Evolutionary conservation across 257 asterid genomes (phyloP), one percentile per base, ranked within the genome.

Genomic region (Nicotiana knightiana): DNA sequence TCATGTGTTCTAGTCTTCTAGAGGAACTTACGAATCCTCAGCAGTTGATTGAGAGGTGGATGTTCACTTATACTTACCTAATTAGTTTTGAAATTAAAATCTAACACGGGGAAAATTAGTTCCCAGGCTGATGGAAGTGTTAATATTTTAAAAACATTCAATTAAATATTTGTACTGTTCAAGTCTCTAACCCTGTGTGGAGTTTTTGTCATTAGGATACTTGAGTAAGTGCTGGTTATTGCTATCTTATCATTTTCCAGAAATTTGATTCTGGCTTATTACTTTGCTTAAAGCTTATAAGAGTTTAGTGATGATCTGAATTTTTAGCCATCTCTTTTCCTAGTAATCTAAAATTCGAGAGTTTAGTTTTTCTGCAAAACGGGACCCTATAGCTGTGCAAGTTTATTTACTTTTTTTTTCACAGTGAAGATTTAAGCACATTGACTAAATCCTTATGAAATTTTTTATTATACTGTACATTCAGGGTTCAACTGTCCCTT

Each of bases 401-500:
- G 37, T 46, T 73, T 73, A 73, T 73, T 46, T 73, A n/a, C 62
- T 4, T 18, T 61, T 61, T 61, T 24, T 62, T 64, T 64, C 79
- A 48, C 21, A 24, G 46, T 71, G 62, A 73, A 73, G 37, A 57
- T 73, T 73, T 73, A 73, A 24, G 61, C 79, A 43, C 35, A 73
- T 46, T 24, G 62, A 73, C 32, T 73, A 48, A 73, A 46, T 73
- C 37, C 1, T 70, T 39, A 11, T 39, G 18, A 11, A n/a, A 21
- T 21, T 46, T 70, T 17, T 71, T 46, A 24, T 71, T 43, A 24
- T 46, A 71, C 58, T 73, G 62, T 48, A 62, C 13, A 1, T 57
- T 66, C 82, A 94, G 98, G 98, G 97, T 82, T 91, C 98, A 59
- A 87, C 92, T 61, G 93, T 94, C 84, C 98, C 98, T 30, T 90